Conservation (phyloP, 2,329 filamentous ascomycete genomes). For the Colletotrichum tamarilloi region DNA sequence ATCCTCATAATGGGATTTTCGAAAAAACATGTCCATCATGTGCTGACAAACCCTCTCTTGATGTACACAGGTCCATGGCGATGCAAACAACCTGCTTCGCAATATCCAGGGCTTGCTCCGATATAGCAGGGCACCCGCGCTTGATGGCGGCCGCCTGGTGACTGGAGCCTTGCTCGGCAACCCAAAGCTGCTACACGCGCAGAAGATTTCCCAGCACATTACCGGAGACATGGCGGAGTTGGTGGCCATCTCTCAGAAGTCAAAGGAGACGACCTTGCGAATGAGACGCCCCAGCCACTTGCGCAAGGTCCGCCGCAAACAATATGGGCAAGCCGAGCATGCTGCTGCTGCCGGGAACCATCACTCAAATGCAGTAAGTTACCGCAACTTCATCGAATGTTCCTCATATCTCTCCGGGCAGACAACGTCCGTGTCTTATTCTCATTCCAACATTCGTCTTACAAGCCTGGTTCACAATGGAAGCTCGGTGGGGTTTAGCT, state of each 20-base stretch:
- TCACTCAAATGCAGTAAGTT: background rate
- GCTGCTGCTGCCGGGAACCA: background rate
- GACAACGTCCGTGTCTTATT: background rate
- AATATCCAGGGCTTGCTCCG: slow-evolving; percentile 2
- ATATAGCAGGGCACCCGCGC: background rate
- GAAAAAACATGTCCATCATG: background rate
- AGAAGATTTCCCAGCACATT: background rate
- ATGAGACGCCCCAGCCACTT: background rate
- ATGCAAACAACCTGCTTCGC: background rate
- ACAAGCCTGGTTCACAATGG: background rate
- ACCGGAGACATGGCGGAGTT: background rate
- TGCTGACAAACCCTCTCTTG: background rate
- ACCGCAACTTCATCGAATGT: background rate
- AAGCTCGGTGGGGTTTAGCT: too few species aligned
- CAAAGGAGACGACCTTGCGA: background rate
- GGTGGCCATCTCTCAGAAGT: background rate
- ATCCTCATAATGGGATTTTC: background rate
- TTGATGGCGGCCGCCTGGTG: background rate
- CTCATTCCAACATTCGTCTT: background rate
- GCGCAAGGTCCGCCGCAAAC: background rate
- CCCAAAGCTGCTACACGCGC: background rate
- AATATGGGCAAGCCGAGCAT: background rate
- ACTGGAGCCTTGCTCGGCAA: background rate
- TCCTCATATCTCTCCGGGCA: background rate
- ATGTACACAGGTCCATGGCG: background rate